Evolutionary conservation across 179 eudicot species (phyloP), one percentile per base, ranked within the genome.

Genomic region (Vitellaria paradoxa): DNA sequence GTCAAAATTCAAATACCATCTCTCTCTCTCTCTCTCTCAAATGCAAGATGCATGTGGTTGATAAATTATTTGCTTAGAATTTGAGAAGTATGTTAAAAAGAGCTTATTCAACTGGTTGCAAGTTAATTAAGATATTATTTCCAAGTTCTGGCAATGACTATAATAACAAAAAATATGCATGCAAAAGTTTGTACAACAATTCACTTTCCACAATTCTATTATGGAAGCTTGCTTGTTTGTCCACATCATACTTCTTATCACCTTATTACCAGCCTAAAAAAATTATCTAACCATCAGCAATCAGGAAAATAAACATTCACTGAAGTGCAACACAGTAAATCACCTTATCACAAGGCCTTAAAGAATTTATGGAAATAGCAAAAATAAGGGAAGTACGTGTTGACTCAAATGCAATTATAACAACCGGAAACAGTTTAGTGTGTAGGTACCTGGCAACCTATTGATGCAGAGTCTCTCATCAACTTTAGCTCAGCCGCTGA

Each of bases 381-480:
- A 10, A 2, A 47, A 68, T 20, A 12, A 46, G 72, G 50, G 18
- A 17, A 40, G 18, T 9, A 42, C 17, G 17, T 21, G 37, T 1
- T 23, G n/a, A 12, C 3, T n/a, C 30, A 13, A 47, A 46, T 45
- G 14, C 55, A n/a, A 57, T 55, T 30, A 59, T 15, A 55, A 18
- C 45, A 21, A 20, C 49, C 14, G 6, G 37, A 60, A 71, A 62
- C 9, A 50, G 26, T 9, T n/a, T 14, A 49, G 59, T 64, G 66
- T 20, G 75, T 72, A 45, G 74, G 68, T 84, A 91, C 98, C 97
- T 93, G 98, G 79, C 89, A 85, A 86, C 83, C 96, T 77, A 93
- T 88, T 50, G 98, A 87, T 80, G 94, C 96, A 76, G 98, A 82
- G 68, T 90, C 88, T 83, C 92, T 86, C 97, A 94, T 94, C 82